Conservation (phyloP, 2,329 filamentous ascomycete species). For the Penicillium concentricum region DNA sequence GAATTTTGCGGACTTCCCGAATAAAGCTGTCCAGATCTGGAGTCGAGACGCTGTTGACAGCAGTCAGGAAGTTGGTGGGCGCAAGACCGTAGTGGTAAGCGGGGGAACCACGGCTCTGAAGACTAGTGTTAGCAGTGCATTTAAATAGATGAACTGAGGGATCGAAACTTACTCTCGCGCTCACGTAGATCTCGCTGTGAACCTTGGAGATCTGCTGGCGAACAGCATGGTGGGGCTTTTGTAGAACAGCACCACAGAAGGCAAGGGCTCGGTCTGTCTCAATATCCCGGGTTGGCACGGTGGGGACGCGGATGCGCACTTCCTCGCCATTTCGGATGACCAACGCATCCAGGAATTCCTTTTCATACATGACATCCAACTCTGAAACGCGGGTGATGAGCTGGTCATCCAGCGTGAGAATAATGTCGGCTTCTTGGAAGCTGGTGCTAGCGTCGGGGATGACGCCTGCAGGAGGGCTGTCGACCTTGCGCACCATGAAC, state of each 20-base stretch:
- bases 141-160: neutral
- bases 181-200: constrained; percentile 95
- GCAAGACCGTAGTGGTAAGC: constrained; percentile 88
- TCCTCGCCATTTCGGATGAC: constrained; percentile 84
- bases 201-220: constrained; percentile 96
- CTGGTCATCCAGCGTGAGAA: constrained; percentile 85
- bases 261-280: constrained; percentile 90
- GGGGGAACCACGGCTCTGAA: constrained; percentile 70
- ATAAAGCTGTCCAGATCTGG: constrained; percentile 80
- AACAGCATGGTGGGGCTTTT: constrained; percentile 92
- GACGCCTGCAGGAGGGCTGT: constrained; percentile 55
- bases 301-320: constrained; percentile 73
- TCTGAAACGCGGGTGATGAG: constrained; percentile 92
- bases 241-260: constrained; percentile 92
- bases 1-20: constrained; percentile 77
- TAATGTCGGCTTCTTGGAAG: constrained; percentile 85
- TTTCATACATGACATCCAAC: constrained; percentile 93
- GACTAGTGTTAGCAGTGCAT: constrained; percentile 7
- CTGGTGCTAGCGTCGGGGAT: constrained; percentile 51
- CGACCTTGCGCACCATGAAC: constrained; percentile 95
- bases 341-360: constrained; percentile 76
- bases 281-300: constrained; percentile 82
- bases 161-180: constrained; percentile 58
- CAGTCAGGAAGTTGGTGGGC: constrained; percentile 95
- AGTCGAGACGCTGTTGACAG: constrained; percentile 86